Conservation (phyloP, 1,284 basidiomycete species). For the Wallemia mellicola region DNA sequence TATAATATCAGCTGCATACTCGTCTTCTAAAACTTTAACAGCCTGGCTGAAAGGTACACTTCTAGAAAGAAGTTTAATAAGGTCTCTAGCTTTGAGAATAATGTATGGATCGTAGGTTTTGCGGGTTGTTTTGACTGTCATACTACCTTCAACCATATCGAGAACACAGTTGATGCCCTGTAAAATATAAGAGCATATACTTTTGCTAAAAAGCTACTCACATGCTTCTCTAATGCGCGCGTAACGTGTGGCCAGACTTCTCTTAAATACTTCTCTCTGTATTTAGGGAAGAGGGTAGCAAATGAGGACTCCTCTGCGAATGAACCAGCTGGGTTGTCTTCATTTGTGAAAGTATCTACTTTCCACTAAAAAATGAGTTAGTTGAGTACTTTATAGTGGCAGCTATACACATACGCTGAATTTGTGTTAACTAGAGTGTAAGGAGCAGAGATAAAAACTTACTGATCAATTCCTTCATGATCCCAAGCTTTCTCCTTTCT, state of each 20-base stretch:
- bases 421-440: neutral
- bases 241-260: conserved; percentile 91
- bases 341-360: conserved; percentile 40
- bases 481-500: conserved; percentile 95
- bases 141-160: conserved; percentile 82
- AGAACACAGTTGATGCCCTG: too few relatives aligned
- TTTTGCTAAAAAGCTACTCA: too few relatives aligned
- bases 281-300: conserved; percentile 93
- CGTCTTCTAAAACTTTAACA: conserved; percentile 68
- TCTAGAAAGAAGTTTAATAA: conserved; percentile 80
- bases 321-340: conserved; percentile 47
- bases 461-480: conserved; percentile 95
- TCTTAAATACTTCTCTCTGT: conserved; percentile 81
- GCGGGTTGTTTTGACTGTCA: conserved; percentile 87
- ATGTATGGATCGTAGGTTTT: conserved; percentile 94
- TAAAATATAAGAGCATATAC: too few relatives aligned
- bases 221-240: conserved; percentile 48
- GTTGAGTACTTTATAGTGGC: too few relatives aligned
- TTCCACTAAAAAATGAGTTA: conserved; percentile 72
- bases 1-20: conserved; percentile 80
- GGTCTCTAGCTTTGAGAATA: conserved; percentile 76
- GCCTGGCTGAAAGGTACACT: conserved; percentile 55
- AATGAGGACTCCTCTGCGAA: conserved; percentile 91
- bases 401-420: too few relatives aligned
- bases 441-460: conserved; percentile 16